Evolutionary conservation across 345 rosid species (phyloP), one percentile per base, ranked within the genome.

Genomic region (Punica granatum): DNA sequence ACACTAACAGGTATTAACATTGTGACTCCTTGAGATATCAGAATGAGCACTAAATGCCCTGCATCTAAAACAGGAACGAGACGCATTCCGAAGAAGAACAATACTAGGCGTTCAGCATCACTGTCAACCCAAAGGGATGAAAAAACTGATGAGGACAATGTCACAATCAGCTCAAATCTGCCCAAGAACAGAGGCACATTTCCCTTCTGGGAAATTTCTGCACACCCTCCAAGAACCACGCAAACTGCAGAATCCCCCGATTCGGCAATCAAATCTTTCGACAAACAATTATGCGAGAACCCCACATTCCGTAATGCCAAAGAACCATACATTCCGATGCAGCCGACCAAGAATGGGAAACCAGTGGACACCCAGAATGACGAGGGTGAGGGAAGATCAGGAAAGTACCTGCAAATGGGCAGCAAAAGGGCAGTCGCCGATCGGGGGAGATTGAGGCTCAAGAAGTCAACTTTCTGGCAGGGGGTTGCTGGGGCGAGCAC

Each of bases 401-500:
- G 60, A 44, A 26, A 8, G 12, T 15, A 56, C 33, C 60, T 11
- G 33, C 28, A 28, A 56, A 56, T 56, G 12, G 60, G 34, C 18
- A 26, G 34, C 56, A 49, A 9, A 49, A 21, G 56, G 56, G 56
- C 26, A 21, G 56, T 13, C 18, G 34, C 60, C 33, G 34, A 56
- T 56, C 60, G 34, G 60, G 60, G 32, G 9, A 23, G 33, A 8
- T 26, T 13, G 19, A 13, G 33, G 60, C 34, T 26, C 60, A 56
- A 28, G 33, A 56, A 56, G 60, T 56, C 60, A 56, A 56, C 60
- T 56, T 56, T 56, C 32, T 51, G 58, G 7, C 58, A 51, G 58
- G 30, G 13, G n/a, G 11, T 7, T 4, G 4, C 8, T 11, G 2
- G 30, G 58, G 28, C 9, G 21, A 56, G 19, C 60, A 11, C 33